Base-by-base conservation (phyloP, 1,139 yeast genomes). In the Geotrichum bryndzae region DNA sequence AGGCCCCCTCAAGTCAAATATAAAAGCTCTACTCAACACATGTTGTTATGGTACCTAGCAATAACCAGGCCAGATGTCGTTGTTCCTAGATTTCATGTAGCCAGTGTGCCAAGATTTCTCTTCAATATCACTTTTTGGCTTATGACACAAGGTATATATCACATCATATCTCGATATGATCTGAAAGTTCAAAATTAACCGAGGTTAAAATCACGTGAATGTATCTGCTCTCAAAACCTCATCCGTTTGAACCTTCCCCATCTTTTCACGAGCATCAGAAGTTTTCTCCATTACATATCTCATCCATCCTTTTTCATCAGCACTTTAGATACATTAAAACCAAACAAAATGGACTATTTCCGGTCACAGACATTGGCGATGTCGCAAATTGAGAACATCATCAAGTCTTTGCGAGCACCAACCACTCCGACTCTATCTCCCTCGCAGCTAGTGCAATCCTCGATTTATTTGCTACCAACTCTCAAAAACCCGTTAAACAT, bases 381-480 rank as follows among this genome's bases (percentile, higher is more conserved):
- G 18, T 50, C 54, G 10, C 58, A 56, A 46, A 35, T 59, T 23
- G 61, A 59, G 51, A 41, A 48, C 31, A 41, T 59, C 11, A 56
- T 59, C 41, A 57, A 29, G 23, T 53, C 52, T 10, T 54, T 59
- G 13, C 54, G 61, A 6, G 61, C 41, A n/a, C 51, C 59, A 3
- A 53, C 22, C 23, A 53, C 38, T 25, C 5, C 53, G 11, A 55
- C 29, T 7, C 46, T 25, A 25, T 15, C 18, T 22, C n/a, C 29
- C n/a, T 18, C 25, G 18, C 59, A 62, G 31, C 71, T 31, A 51
- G 55, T 85, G 51, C 84, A 88, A 1, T 82, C 83, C 67, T 67
- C 84, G 11, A 84, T 81, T 55, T 83, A 84, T 68, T 84, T 85
- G 69, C 73, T 86, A 50, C 91, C 94, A 0, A 81, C 79, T 51